Percentiles rank a stretch among this genome's conserved stretches.
Conservation (phyloP, 2,329 filamentous ascomycete species). For the Claviceps lovelessii region DNA sequence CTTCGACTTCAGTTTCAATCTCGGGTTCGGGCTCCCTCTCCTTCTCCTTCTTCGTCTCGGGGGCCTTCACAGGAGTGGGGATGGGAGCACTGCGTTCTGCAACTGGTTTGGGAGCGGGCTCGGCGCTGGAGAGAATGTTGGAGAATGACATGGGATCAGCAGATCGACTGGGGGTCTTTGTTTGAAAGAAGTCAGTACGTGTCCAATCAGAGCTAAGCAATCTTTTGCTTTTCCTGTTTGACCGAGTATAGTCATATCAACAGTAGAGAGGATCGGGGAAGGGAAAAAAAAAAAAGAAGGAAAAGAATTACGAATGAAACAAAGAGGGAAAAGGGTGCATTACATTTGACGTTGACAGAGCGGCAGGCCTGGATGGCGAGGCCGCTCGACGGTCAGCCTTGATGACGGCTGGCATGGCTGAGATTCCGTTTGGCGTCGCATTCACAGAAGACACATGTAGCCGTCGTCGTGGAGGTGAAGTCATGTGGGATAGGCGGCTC, state of each 20-base stretch:
- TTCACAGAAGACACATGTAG: constrained; percentile 23
- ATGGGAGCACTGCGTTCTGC: constrained; percentile 26
- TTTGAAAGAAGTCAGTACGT: background rate
- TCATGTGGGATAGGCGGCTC: constrained; percentile 25
- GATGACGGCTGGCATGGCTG: constrained; percentile 21
- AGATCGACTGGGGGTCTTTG: constrained; percentile 55
- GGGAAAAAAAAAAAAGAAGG: background rate
- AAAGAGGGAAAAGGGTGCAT: constrained; percentile 23
- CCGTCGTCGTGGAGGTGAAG: constrained; percentile 35
- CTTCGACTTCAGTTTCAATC: constrained; percentile 18
- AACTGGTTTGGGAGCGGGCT: constrained; percentile 45
- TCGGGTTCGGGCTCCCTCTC: constrained; percentile 2
- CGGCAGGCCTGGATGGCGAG: constrained; percentile 24
- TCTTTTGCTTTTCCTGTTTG: too few species aligned
- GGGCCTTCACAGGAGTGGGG: constrained; percentile 21
- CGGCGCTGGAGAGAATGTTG: constrained; percentile 75
- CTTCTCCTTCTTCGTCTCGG: background rate
- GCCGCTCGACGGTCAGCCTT: constrained; percentile 27
- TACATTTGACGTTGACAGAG: constrained; percentile 19
- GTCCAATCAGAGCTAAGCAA: background rate
- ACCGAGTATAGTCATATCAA: background rate
- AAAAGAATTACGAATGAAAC: background rate
- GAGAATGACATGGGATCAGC: constrained; percentile 91
- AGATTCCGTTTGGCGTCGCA: constrained; percentile 26
- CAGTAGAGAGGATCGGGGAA: background rate